Percentiles rank a stretch among this genome's conserved stretches.
Conservation (phyloP, 306 rosid genomes). For the Canavalia ensiformis region DNA sequence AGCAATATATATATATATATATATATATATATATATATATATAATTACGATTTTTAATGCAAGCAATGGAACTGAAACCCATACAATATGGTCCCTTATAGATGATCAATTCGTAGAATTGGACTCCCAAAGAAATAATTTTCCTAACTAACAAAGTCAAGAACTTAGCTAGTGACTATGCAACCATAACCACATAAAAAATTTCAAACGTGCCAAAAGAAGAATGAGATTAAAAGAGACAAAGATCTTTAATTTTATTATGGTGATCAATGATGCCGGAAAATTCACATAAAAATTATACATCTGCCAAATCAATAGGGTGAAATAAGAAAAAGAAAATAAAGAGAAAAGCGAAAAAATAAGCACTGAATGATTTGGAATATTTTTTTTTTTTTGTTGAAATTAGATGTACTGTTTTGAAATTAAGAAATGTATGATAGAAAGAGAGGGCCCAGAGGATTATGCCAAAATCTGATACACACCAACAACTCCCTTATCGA, state of each 20-base stretch:
- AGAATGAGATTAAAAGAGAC: slow-evolving; percentile 5
- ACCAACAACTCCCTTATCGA: slow-evolving; percentile 57
- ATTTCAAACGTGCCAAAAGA: not conserved
- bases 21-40: too few relatives aligned
- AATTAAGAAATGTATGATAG: slow-evolving; percentile 22
- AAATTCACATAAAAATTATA: not conserved
- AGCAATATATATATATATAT: too few relatives aligned
- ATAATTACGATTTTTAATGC: too few relatives aligned
- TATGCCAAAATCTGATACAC: slow-evolving; percentile 51
- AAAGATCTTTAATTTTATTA: slow-evolving; percentile 1
- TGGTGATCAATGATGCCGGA: not conserved
- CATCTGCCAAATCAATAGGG: not conserved
- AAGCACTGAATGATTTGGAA: slow-evolving; percentile 4
- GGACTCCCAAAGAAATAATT: not conserved
- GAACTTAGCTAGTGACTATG: slow-evolving; percentile 6
- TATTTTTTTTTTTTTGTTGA: not conserved
- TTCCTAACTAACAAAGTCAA: not conserved
- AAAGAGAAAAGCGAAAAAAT: not conserved
- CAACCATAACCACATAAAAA: not conserved
- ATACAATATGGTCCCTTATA: not conserved
- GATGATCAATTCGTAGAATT: not conserved
- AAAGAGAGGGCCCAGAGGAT: slow-evolving; percentile 45
- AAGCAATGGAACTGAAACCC: too few relatives aligned
- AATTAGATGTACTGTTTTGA: not conserved
- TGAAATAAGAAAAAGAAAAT: not conserved